Base-by-base conservation (phyloP, 306 rosid genomes). In the Lupinus albus region DNA sequence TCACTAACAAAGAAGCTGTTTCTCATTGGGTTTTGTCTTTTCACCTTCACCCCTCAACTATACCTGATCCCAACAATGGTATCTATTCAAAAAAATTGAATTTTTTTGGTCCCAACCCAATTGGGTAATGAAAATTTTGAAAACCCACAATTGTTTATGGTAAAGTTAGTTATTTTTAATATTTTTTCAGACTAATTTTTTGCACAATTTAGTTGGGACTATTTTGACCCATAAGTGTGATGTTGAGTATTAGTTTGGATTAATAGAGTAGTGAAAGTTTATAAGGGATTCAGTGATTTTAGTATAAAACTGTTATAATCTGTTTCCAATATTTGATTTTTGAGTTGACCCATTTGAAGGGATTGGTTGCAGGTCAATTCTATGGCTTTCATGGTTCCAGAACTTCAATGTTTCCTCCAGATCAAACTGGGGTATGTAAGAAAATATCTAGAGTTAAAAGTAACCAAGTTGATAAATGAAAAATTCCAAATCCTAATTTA, bases 371-470 rank as follows among this genome's bases (percentile, higher is more conserved):
- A 92, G 95, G 96, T 20, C 78, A 81, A 41, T 89, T 92, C 78
- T 87, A 79, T 77, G 98, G 96, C 8, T 89, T 92, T 71, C 86
- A 77, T 73, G 98, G 98, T 41, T 89, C 96, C 8, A 84, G 84
- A 82, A 71, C 76, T 25, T 81, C 93, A 14, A 89, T 86, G 60
- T 92, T 92, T 81, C 84, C 84, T 78, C 74, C 80, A 2, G 85
- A 77, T 71, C 69, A 81, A 14, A 74, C 80, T 77, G 88, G 84
- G 89, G 98, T 92, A 75, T 15, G 66, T 4, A 63, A 42, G 47
- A 71, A 70, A 63, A 18, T 15, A 14, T 33, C 5, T 33, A 5
- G 38, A 33, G 38, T 33, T 1, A 33, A 33, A 4, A 4, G 0
- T 33, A 33, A 33, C 38, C 38, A 33, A 6, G 6, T 33, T 33